Percentiles rank a stretch among this genome's conserved stretches.
Conservation (phyloP, 495 filamentous ascomycete genomes). For the Saxophila tyrrhenica region DNA sequence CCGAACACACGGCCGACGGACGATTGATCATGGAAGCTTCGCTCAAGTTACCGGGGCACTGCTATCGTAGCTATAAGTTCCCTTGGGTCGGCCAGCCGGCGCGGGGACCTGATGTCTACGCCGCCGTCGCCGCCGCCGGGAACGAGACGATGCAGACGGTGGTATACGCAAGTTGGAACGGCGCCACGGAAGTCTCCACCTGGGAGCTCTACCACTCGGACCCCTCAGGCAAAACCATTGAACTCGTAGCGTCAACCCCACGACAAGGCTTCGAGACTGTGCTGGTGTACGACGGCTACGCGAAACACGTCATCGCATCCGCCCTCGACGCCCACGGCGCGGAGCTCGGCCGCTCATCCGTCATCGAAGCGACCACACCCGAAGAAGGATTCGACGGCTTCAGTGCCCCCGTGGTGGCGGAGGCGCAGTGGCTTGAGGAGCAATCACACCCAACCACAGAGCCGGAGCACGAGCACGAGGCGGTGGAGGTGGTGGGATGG, state of each 20-base stretch:
- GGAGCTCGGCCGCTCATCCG: not conserved
- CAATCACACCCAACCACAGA: too few species aligned
- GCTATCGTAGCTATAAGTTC: conserved; percentile 20
- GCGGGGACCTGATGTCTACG: not conserved
- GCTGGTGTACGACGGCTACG: not conserved
- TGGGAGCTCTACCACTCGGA: not conserved
- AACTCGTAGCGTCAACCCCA: not conserved
- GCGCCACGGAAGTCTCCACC: conserved; percentile 6
- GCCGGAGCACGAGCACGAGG: too few species aligned
- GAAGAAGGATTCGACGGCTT: too few species aligned
- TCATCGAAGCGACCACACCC: too few species aligned
- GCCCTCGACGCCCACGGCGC: not conserved
- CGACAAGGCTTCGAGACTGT: conserved; percentile 1
- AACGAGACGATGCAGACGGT: not conserved
- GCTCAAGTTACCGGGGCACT: conserved; percentile 11
- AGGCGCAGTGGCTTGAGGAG: too few species aligned
- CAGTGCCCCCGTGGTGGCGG: too few species aligned
- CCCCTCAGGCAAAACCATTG: not conserved
- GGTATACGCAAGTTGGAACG: conserved; percentile 8
- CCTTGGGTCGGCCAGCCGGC: conserved; percentile 15
- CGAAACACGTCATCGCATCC: not conserved
- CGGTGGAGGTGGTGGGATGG: too few species aligned
- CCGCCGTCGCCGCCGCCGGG: not conserved
- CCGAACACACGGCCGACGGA: conserved; percentile 19
- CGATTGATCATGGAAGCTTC: conserved; percentile 21